Conservation (phyloP, 371 early-diverging fungal species). For the Funneliformis caledonium region DNA sequence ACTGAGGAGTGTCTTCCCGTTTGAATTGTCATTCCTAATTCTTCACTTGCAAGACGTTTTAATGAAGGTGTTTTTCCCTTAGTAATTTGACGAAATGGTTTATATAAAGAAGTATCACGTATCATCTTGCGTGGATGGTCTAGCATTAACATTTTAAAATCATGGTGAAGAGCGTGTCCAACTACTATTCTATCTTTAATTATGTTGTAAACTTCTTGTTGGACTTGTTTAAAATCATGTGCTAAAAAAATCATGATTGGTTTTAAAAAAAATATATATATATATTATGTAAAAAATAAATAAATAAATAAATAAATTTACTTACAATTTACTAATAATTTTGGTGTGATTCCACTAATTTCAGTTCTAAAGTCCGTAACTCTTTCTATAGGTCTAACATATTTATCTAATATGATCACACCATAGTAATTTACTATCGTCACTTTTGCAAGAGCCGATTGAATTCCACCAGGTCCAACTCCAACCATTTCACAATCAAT, state of each 20-base stretch:
- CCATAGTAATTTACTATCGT: conserved; percentile 94
- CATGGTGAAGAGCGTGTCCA: conserved; percentile 91
- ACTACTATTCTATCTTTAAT: conserved; percentile 84
- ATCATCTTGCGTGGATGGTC: conserved; percentile 77
- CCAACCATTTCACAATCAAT: conserved; percentile 99
- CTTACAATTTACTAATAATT: conserved; percentile 65
- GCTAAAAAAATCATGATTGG: conserved; percentile 34
- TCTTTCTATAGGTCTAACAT: conserved; percentile 77
- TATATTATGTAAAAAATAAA: neutral
- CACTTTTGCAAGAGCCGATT: conserved; percentile 89
- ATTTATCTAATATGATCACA: conserved; percentile 82
- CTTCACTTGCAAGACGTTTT: conserved; percentile 72
- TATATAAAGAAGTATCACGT: conserved; percentile 86
- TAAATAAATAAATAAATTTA: neutral
- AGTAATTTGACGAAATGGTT: conserved; percentile 68
- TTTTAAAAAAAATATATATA: neutral
- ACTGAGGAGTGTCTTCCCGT: conserved; percentile 89
- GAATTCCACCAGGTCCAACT: conserved; percentile 80
- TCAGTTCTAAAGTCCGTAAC: conserved; percentile 94
- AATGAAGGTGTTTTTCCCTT: conserved; percentile 76
- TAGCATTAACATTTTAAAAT: conserved; percentile 78
- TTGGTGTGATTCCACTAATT: conserved; percentile 91
- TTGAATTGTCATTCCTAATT: conserved; percentile 84
- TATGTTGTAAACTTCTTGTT: conserved; percentile 74
- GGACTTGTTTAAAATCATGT: conserved; percentile 72